Evolutionary conservation across 1,284 basidiomycete species (phyloP).

Genomic region (Naganishia sp.): DNA sequence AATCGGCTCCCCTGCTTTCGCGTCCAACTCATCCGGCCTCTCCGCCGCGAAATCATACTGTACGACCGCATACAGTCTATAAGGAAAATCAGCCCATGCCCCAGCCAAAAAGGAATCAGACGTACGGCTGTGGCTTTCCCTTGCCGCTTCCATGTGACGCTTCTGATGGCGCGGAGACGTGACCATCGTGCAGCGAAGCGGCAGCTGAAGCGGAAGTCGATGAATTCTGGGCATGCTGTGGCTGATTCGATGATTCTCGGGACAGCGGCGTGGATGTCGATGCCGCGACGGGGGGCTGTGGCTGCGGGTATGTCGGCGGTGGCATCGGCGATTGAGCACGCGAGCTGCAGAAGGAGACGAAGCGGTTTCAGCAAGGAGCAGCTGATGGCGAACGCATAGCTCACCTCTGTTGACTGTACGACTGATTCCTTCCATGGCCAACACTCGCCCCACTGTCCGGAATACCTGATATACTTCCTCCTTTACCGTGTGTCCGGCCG

Average conservation of each 20-base stretch:
- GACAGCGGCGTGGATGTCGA: constrained; percentile 8
- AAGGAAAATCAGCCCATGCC: not conserved
- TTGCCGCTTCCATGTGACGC: constrained; percentile 4
- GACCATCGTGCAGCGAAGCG: constrained; percentile 9
- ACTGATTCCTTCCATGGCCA: constrained; percentile 13
- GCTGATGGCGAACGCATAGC: not conserved
- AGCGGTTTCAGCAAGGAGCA: not conserved
- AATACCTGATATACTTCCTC: not conserved
- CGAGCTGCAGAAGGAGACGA: not conserved
- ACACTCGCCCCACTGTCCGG: constrained; percentile 8
- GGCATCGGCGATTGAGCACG: constrained; percentile 21
- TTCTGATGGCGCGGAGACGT: constrained; percentile 12
- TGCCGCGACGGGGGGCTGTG: not conserved
- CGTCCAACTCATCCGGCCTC: constrained; percentile 92
- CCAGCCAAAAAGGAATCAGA: not conserved
- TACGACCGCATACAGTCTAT: constrained; percentile 76
- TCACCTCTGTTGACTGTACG: constrained; percentile 28
- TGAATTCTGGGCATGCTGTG: not conserved
- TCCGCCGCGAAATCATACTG: constrained; percentile 95
- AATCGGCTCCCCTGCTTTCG: constrained; percentile 88
- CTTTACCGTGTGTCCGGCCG: constrained; percentile 29
- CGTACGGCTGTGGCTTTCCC: constrained; percentile 28
- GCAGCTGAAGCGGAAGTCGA: constrained; percentile 9
- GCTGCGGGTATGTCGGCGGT: constrained; percentile 4
- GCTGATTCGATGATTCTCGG: constrained; percentile 22